These are phyloP conservation scores for Fusarium sp. DNA, from an alignment of 2,329 filamentous ascomycete species.

Conservation along the genomic window DNA sequence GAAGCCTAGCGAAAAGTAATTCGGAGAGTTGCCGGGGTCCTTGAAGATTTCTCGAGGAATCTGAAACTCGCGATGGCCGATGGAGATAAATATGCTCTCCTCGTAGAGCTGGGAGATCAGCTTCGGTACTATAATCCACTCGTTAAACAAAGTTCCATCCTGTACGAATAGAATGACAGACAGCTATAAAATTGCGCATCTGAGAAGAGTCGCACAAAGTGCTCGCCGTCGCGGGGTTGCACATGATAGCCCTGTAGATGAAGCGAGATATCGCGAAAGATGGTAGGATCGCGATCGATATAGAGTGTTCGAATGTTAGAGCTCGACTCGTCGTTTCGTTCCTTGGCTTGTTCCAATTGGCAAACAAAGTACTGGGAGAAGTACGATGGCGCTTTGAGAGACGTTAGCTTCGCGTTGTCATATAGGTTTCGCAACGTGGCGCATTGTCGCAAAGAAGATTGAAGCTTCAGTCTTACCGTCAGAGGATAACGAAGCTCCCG, in stretches of 20 bases:
- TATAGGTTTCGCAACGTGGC: not conserved
- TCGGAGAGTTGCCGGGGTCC: conserved; percentile 88
- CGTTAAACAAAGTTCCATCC: not conserved
- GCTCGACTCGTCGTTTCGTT: conserved; percentile 64
- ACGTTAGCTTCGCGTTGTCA: conserved; percentile 19
- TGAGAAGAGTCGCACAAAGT: conserved; percentile 92
- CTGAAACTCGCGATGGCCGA: conserved; percentile 87
- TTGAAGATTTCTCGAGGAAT: conserved; percentile 90
- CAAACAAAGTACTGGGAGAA: conserved; percentile 94
- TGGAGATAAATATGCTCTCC: conserved; percentile 90
- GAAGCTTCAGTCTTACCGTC: conserved; percentile 64
- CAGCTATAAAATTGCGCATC: conserved; percentile 94
- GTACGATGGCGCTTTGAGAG: conserved; percentile 82
- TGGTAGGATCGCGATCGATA: conserved; percentile 91
- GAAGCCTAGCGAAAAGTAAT: conserved; percentile 94
- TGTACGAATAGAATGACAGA: conserved; percentile 55
- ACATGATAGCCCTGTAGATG: conserved; percentile 95
- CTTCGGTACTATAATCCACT: conserved; percentile 73
- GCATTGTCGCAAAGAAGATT: conserved; percentile 12
- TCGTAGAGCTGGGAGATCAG: conserved; percentile 92
- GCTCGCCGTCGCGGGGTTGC: conserved; percentile 79
- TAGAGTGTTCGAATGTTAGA: conserved; percentile 80
- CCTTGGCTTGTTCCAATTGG: conserved; percentile 75
- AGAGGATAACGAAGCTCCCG: conserved; percentile 77
- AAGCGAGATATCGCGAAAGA: conserved; percentile 88